Conservation (phyloP, 129 eudicot genomes). For the Arctium minus region DNA sequence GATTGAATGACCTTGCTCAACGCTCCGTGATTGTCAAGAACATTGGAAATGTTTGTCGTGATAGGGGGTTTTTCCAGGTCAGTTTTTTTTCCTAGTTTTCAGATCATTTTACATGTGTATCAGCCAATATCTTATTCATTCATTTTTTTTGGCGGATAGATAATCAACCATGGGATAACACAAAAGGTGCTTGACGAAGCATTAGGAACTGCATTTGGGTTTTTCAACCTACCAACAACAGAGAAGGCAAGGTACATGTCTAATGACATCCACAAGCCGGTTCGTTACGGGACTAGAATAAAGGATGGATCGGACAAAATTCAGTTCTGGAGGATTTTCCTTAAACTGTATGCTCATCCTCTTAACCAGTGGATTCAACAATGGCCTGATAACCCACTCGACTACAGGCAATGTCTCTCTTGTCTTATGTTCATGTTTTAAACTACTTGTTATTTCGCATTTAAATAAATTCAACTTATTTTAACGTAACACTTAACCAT, state of each 20-base stretch:
- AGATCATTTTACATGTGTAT: not conserved
- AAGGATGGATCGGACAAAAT: constrained; percentile 64
- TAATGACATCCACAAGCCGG: constrained; percentile 62
- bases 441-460: not conserved
- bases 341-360: constrained; percentile 77
- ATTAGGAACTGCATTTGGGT: constrained; percentile 36
- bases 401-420: constrained; percentile 35
- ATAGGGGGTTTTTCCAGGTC: constrained; percentile 66
- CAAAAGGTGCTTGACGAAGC: constrained; percentile 54
- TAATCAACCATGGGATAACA: constrained; percentile 61
- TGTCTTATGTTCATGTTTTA: not conserved
- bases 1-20: constrained; percentile 28
- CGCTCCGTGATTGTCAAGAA: constrained; percentile 27
- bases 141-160: constrained; percentile 11
- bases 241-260: constrained; percentile 58
- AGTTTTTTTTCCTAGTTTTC: constrained; percentile 8
- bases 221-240: constrained; percentile 42
- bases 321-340: constrained; percentile 76
- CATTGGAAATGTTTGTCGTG: constrained; percentile 45
- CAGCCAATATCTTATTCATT: no score
- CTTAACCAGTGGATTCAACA: constrained; percentile 47
- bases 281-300: constrained; percentile 59
- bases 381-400: constrained; percentile 64
- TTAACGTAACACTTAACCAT: no score
- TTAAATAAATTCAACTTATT: not conserved